Conservation (phyloP, 2,329 filamentous ascomycete genomes). For the Xylaria hypoxylon region DNA sequence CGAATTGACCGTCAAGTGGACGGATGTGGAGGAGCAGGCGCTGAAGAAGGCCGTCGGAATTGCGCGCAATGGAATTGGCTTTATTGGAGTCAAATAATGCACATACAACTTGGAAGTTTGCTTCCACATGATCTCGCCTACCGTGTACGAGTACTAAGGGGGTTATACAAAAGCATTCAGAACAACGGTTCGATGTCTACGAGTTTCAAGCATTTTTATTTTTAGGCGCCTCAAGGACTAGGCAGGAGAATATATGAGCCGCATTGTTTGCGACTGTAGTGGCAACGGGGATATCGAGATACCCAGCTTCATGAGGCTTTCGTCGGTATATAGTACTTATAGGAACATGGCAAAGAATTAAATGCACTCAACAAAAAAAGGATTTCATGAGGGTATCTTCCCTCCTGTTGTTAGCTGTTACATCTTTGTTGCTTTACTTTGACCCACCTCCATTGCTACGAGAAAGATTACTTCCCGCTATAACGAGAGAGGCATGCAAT, state of each 20-base stretch:
- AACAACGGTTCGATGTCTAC: slow-evolving; percentile 6
- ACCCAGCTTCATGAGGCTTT: slow-evolving; percentile 34
- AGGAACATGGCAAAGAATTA: slow-evolving; percentile 4
- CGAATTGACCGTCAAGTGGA: slow-evolving; percentile 74
- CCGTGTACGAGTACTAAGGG: slow-evolving; percentile 25
- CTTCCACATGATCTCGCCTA: slow-evolving; percentile 15
- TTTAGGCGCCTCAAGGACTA: slow-evolving; percentile 14
- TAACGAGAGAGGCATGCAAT: not conserved
- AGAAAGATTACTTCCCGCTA: not conserved
- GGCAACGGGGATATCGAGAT: slow-evolving; percentile 27
- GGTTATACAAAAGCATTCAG: slow-evolving; percentile 22
- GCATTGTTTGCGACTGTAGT: slow-evolving; percentile 26
- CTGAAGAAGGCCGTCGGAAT: slow-evolving; percentile 66
- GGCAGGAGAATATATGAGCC: slow-evolving; percentile 27
- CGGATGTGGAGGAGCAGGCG: slow-evolving; percentile 73
- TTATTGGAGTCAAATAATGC: slow-evolving; percentile 70
- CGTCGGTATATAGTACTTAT: slow-evolving; percentile 28
- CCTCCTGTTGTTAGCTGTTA: not conserved
- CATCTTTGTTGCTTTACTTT: not conserved
- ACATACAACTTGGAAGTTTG: not conserved
- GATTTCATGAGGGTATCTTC: not conserved
- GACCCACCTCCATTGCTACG: slow-evolving; percentile 1
- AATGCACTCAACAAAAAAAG: not conserved
- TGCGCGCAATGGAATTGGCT: slow-evolving; percentile 72
- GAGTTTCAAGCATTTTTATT: slow-evolving; percentile 13